Evolutionary conservation across 768 basidiomycete species (phyloP), one percentile per base, ranked within the genome.

Genomic region (Lepiota brunneoincarnata): DNA sequence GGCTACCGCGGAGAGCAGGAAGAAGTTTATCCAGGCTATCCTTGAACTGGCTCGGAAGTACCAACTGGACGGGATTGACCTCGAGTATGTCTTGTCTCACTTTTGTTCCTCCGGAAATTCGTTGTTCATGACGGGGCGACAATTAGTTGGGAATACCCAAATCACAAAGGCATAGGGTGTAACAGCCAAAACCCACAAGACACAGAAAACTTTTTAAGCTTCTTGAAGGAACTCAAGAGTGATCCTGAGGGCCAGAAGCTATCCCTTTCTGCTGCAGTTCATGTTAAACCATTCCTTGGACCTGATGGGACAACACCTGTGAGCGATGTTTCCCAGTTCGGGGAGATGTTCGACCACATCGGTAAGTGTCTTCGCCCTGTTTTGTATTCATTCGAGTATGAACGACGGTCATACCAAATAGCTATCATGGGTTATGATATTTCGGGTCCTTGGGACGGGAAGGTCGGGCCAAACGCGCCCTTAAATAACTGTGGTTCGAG

Each of bases 111-210:
- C 6, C 6, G 9, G 35, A 35, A 4, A 20, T 9, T 18, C 31
- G 18, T 21, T 35, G n/a, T 41, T 51, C 34, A 59, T 31, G 14
- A 44, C 26, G 26, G 21, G 9, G 35, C 38, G 47, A 26, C 26
- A n/a, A n/a, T 24, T 49, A 77, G 77, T 61, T 94, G 92, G 92
- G 93, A 95, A 69, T 93, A 88, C 64, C 93, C 93, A 1, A 79
- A 76, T 51, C 59, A 68, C 4, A 69, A 75, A 47, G 91, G 91
- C 37, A 72, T 84, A 3, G 79, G 78, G 0, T 87, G 86, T 58
- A 96, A 95, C 67, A 66, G 62, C 0, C 72, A 83, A 50, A 74
- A 75, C 3, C 51, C 64, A 0, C 51, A 75, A 45, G 94, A 98
- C 67, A 79, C 84, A 0, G 69, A 76, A 12, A 94, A 96, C 67